phyloP scores from a whole-genome alignment of 768 basidiomycete species.

The Pisolithus sp. region DNA sequence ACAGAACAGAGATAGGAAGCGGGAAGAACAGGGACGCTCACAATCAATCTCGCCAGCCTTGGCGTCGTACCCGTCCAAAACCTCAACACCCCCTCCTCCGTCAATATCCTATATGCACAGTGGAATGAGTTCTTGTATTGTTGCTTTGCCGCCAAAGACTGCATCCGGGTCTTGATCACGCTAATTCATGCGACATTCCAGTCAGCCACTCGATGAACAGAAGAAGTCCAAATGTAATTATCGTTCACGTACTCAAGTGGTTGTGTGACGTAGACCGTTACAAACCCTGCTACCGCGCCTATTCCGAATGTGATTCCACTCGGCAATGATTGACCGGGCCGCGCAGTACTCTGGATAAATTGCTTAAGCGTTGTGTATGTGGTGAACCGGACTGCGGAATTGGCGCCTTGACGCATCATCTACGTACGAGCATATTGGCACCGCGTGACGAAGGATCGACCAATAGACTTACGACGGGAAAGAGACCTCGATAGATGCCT shows the following conservation, averaged over 20 bases:
- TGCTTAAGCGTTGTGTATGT: constrained; percentile 94
- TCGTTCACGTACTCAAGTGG: constrained; percentile 61
- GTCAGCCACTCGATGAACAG: background rate
- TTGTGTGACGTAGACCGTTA: constrained; percentile 90
- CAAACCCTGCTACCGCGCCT: constrained; percentile 87
- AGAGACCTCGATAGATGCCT: constrained; percentile 86
- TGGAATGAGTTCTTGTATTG: constrained; percentile 95
- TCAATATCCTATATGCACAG: constrained; percentile 90
- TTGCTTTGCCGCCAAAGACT: constrained; percentile 72
- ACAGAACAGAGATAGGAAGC: background rate
- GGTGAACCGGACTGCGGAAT: constrained; percentile 93
- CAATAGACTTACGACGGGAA: constrained; percentile 71
- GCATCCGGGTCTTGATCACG: constrained; percentile 98
- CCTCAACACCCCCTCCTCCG: constrained; percentile 83
- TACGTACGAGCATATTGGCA: constrained; percentile 21
- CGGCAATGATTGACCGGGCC: constrained; percentile 81
- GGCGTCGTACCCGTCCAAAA: constrained; percentile 99
- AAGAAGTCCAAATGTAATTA: constrained; percentile 1
- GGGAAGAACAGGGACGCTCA: constrained; percentile 32
- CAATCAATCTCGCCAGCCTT: constrained; percentile 74
- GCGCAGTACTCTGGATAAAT: constrained; percentile 76
- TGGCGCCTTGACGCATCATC: constrained; percentile 98
- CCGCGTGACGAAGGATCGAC: background rate
- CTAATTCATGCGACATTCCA: constrained; percentile 31
- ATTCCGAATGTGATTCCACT: constrained; percentile 89